Base-by-base conservation (phyloP, 2,329 filamentous ascomycete genomes). In the Colletotrichum nymphaeae region DNA sequence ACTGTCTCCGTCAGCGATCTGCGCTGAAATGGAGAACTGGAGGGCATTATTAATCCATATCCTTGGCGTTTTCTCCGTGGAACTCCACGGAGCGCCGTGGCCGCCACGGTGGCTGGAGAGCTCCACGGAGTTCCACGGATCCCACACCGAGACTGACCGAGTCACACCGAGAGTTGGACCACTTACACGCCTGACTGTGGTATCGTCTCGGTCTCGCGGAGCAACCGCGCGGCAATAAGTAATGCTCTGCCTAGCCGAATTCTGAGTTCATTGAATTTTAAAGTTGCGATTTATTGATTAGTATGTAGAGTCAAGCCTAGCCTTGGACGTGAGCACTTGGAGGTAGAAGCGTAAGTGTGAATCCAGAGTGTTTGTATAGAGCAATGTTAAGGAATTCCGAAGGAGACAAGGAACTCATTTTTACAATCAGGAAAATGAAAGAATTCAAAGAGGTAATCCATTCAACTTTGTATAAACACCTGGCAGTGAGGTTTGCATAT, bases 1-100 rank as follows among this genome's bases (percentile, higher is more conserved):
- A 42, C 37, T 3, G 16, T 19, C 37, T n/a, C 19, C 19, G 19
- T 49, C 19, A n/a, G 42, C 19, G 42, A 49, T 49, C 42, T 22
- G 19, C 16, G 42, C 19, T n/a, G 19, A 49, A 19, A 22, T 11
- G 7, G 19, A 19, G 42, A 14, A 14, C 6, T 4, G 4, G 8
- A 49, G 42, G 1, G 42, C 28, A 72, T 72, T 62, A 72, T 60
- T 68, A 72, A 72, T 72, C 32, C 28, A 3, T 9, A 56, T 52
- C 42, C 53, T 35, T 53, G 67, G 53, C 53, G 22, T 59, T 59
- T 66, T 46, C 64, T 62, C 69, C 69, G 49, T 49, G 69, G 63
- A 71, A 67, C 46, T 67, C 68, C 68, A 64, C 56, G 46, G 63
- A 60, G 52, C n/a, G 6, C 55, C 37, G 9, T 4, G 22, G 24